Evolutionary conservation across 345 rosid genomes (phyloP).

Genomic region (Trapa incisa): DNA sequence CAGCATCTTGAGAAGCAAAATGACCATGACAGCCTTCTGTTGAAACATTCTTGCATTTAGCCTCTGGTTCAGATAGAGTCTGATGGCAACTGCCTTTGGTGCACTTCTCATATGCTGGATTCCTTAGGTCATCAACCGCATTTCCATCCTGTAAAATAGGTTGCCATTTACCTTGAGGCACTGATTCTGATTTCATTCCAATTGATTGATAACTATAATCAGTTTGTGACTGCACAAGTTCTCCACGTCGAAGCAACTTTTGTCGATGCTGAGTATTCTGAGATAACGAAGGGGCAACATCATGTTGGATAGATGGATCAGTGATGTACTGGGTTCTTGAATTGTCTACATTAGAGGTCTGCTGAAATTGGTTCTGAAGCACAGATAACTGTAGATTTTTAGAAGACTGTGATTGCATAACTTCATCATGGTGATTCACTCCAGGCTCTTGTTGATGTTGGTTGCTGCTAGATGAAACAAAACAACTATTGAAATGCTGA

Average conservation of each 20-base stretch:
- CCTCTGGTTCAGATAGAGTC: constrained; percentile 57
- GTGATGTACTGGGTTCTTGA: constrained; percentile 30
- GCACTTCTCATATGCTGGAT: constrained; percentile 46
- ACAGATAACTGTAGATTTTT: constrained; percentile 50
- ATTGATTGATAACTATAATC: constrained; percentile 31
- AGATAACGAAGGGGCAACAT: constrained; percentile 27
- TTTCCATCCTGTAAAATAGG: constrained; percentile 42
- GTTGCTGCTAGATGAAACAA: constrained; percentile 36
- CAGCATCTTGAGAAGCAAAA: constrained; percentile 34
- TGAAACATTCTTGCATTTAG: constrained; percentile 53
- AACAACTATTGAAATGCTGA: constrained; percentile 39
- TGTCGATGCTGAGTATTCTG: constrained; percentile 54
- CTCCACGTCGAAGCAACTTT: constrained; percentile 41
- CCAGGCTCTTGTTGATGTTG: constrained; percentile 64
- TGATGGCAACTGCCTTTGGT: constrained; percentile 63
- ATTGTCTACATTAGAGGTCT: constrained; percentile 41
- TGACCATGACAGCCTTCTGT: constrained; percentile 43
- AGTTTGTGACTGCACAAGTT: constrained; percentile 39
- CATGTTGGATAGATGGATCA: constrained; percentile 33
- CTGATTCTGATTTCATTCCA: constrained; percentile 42
- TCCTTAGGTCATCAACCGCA: constrained; percentile 25
- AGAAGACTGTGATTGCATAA: constrained; percentile 43
- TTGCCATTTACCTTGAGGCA: constrained; percentile 47
- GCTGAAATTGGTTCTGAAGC: constrained; percentile 58
- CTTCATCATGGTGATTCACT: constrained; percentile 35